phyloP scores from a whole-genome alignment of 345 rosid species.

The Abelmoschus esculentus region DNA sequence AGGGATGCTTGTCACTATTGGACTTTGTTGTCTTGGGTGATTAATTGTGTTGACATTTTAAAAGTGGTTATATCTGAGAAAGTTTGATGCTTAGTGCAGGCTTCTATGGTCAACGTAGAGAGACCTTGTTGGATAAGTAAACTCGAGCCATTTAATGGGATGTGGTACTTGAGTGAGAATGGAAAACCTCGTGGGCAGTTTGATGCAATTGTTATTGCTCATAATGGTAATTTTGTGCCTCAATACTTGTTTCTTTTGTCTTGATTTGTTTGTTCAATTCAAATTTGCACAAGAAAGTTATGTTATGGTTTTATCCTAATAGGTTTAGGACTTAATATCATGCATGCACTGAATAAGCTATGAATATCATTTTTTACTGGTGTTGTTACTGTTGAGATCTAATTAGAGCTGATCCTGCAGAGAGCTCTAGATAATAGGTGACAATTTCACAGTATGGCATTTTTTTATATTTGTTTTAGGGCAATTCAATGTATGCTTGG shows the following conservation, averaged over 20 bases:
- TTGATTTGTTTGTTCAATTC: not conserved
- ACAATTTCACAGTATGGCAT: not conserved
- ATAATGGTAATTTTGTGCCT: constrained; percentile 52
- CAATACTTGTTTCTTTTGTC: constrained; percentile 2
- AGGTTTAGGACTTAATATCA: not conserved
- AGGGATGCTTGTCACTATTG: not conserved
- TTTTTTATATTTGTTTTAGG: not conserved
- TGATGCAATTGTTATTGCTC: constrained; percentile 84
- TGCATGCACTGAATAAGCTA: not conserved
- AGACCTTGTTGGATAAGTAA: constrained; percentile 97
- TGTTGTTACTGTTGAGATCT: not conserved
- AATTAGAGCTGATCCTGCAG: not conserved
- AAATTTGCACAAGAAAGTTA: not conserved
- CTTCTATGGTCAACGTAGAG: constrained; percentile 50
- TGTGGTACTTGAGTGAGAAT: constrained; percentile 92
- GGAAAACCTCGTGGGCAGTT: constrained; percentile 68
- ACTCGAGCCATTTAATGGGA: constrained; percentile 73
- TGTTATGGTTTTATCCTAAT: not conserved
- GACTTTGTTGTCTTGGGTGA: not conserved
- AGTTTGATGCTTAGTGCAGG: constrained; percentile 38
- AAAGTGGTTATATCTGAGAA: not conserved
- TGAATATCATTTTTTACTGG: not conserved
- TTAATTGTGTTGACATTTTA: not conserved
- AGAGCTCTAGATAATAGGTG: not conserved
- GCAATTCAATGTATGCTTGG: not conserved